Evolutionary conservation across 768 basidiomycete species (phyloP), one percentile per base, ranked within the genome.

Genomic region (Chlorophyllum brunneum): DNA sequence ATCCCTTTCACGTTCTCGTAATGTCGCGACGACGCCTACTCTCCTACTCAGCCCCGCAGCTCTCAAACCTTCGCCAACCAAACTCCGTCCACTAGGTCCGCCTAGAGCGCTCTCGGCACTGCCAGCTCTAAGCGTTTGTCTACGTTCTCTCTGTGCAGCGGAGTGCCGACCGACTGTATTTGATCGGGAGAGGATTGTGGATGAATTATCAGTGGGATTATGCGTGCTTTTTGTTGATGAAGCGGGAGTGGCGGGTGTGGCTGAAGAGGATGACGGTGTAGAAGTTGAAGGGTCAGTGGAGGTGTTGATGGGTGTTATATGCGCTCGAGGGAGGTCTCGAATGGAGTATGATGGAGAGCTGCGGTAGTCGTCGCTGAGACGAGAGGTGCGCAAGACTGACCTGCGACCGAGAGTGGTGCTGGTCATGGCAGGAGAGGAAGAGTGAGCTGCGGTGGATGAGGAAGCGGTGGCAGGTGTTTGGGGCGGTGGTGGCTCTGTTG

Each of bases 91-190:
- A 11, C 67, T 70, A 31, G 63, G 64, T 54, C 66, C 75, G 23
- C 68, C 67, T 23, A 86, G 63, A 6, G 81, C 72, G 61, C 79
- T 86, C 67, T 90, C 89, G 2, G 81, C 84, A 62, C 85, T 88
- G 4, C 88, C 88, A 0, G 77, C 78, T 30, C 88, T 71, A 13
- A 77, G 63, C 26, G 73, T 73, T 61, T 87, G 87, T 37, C 77
- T 68, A 23, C 79, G 68, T 24, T 83, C 85, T 30, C 43, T 57
- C 37, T 54, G 51, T 11, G 34, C 34, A 30, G 34, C 43, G 10
- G 33, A n/a, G 5, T 46, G 45, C n/a, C 51, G 26, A 11, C 51
- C 51, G 16, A 52, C 10, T 5, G 51, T 52, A 11, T n/a, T 44
- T 11, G 51, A 52, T 10, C 51, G 34, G 4, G 53, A 23, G n/a